A percentile compares a stretch with the other conserved stretches of the same genome.
These are phyloP conservation scores for Mycena filopes DNA, from an alignment of 768 basidiomycete genomes.

Conservation along the genomic window DNA sequence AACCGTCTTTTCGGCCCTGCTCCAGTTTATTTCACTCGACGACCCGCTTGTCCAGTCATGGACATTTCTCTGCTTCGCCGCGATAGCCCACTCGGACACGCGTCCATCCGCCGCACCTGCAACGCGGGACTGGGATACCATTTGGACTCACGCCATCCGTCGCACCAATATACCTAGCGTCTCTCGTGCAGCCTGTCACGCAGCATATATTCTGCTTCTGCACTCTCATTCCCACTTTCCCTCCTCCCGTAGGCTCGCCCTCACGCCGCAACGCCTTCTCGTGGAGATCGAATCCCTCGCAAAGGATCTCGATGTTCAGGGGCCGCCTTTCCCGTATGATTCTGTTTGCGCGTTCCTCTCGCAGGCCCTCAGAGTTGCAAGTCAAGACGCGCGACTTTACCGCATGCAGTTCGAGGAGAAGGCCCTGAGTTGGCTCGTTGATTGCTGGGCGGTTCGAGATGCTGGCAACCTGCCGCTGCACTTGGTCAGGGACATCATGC, in stretches of 20 bases:
- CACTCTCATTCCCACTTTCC: slow-evolving; percentile 42
- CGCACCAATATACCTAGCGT: slow-evolving; percentile 73
- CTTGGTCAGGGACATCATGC: slow-evolving; percentile 68
- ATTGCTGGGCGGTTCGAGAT: slow-evolving; percentile 66
- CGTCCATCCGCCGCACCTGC: slow-evolving; percentile 33
- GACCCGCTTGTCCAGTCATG: slow-evolving; percentile 81
- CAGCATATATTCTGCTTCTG: slow-evolving; percentile 65
- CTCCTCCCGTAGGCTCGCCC: slow-evolving; percentile 41
- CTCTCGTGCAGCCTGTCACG: slow-evolving; percentile 84
- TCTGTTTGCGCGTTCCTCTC: slow-evolving; percentile 88
- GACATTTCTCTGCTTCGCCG: slow-evolving; percentile 84
- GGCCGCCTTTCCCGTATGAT: slow-evolving; percentile 87
- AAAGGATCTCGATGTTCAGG: slow-evolving; percentile 90
- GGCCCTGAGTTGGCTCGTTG: slow-evolving; percentile 82
- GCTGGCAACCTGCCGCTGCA: slow-evolving; percentile 60
- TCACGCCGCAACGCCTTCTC: slow-evolving; percentile 68
- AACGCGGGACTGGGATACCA: slow-evolving; percentile 72
- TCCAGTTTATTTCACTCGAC: slow-evolving; percentile 71
- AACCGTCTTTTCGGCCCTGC: slow-evolving; percentile 64
- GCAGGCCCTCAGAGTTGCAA: slow-evolving; percentile 74
- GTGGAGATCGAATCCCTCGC: slow-evolving; percentile 82
- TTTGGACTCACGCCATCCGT: slow-evolving; percentile 88
- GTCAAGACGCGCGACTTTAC: slow-evolving; percentile 85
- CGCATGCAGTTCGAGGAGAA: slow-evolving; percentile 90
- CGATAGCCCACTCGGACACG: slow-evolving; percentile 67